phyloP scores from a whole-genome alignment of 352 stramenopile species.

The Pythium rishiriense region DNA sequence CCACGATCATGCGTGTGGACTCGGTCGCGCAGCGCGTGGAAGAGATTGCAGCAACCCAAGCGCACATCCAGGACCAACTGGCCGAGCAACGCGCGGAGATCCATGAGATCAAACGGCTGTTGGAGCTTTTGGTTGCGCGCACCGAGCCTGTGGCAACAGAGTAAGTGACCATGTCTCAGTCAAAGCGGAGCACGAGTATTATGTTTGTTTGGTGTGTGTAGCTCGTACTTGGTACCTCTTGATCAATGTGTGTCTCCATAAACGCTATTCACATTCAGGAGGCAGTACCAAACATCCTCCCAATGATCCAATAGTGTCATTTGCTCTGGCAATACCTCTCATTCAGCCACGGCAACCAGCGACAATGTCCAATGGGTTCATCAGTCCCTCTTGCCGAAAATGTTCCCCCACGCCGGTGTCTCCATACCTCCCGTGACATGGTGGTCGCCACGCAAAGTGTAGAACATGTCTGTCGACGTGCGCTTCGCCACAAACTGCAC shows the following conservation, averaged over 20 bases:
- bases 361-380: no score
- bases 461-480: constrained; percentile 17
- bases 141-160: neutral
- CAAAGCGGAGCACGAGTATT: neutral
- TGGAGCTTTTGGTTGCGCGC: constrained; percentile 6
- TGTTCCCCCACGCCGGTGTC: neutral
- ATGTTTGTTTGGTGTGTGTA: neutral
- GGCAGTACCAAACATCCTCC: neutral
- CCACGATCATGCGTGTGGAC: constrained; percentile 8
- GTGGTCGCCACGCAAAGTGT: neutral
- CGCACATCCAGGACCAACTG: constrained; percentile 8
- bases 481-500: constrained; percentile 21
- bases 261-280: neutral
- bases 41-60: constrained; percentile 3
- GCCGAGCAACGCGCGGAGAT: constrained; percentile 4
- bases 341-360: no score
- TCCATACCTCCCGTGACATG: no score
- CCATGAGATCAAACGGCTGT: constrained; percentile 5
- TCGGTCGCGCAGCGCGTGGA: constrained; percentile 6
- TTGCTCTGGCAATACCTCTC: neutral
- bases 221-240: neutral
- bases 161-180: neutral
- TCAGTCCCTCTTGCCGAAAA: neutral
- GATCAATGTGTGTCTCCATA: neutral
- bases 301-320: neutral